Evolutionary conservation across 495 filamentous ascomycete genomes (phyloP), one percentile per base, ranked within the genome.

Genomic region (Neurospora tetraspora): DNA sequence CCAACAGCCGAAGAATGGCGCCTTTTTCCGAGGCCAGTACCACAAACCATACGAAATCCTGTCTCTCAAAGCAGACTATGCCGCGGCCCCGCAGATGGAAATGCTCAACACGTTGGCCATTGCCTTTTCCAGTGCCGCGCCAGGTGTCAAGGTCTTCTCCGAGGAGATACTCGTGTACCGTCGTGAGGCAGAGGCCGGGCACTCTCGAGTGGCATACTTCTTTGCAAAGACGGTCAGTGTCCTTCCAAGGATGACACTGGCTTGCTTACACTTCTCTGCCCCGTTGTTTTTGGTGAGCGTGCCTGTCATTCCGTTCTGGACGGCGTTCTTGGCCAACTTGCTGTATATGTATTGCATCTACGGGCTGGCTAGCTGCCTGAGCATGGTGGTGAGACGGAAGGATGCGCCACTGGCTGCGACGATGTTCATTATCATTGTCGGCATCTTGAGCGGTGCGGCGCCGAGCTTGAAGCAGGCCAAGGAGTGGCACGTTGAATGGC

Each of bases 311-410:
- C 53, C 75, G 0, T 89, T 82, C 77, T 71, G 73, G 10, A 73
- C 76, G 1, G 81, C 83, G 12, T 87, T 86, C 75, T 70, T 80
- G 0, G 82, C 82, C 14, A 87, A 87, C 72, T 73, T 89, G 43
- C 73, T 87, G 3, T 89, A 89, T 73, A 89, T 88, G 74, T 89
- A 86, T 74, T 86, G 84, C 76, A 85, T 89, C 68, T 89, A 88
- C 77, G 87, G 88, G 5, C 82, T 89, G 20, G 85, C 87, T 4
- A 85, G 81, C 69, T 74, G 86, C n/a, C 53, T 78, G n/a, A 82
- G 80, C 70, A 88, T 88, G 82, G 70, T 87, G 5, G 81, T 81
- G 3, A 77, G 78, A 12, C 78, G 82, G 3, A 83, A 86, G 77
- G 84, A 87, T 70, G 86, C 83, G 5, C 85, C 86, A 8, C 74